These are phyloP conservation scores for Pholiota conissans DNA, from an alignment of 768 basidiomycete species.

Conservation along the genomic window DNA sequence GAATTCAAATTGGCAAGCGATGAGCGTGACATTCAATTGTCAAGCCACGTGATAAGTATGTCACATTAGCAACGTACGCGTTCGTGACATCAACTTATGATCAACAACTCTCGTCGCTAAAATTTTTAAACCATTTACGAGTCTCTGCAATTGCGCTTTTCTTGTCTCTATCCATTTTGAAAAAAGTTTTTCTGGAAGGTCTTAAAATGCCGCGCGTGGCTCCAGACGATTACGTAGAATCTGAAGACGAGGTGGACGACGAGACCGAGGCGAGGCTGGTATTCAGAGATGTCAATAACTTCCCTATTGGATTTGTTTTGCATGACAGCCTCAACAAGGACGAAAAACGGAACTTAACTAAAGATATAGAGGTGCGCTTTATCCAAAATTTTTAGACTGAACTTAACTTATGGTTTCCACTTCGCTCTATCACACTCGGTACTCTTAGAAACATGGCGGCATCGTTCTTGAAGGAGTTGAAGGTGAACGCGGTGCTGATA, in stretches of 20 bases:
- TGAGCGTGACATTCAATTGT: too few species aligned
- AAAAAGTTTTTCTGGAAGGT: background rate
- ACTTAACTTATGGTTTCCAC: background rate
- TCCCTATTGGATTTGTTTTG: constrained; percentile 30
- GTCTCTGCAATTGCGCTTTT: background rate
- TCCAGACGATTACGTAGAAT: background rate
- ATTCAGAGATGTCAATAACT: constrained; percentile 11
- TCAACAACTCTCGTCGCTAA: too few species aligned
- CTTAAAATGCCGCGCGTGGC: background rate
- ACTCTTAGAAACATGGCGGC: constrained; percentile 28
- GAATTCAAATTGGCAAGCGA: too few species aligned
- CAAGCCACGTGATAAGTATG: too few species aligned
- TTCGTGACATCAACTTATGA: too few species aligned
- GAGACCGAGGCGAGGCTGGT: constrained; percentile 11
- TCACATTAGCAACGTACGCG: too few species aligned
- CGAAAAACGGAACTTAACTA: constrained; percentile 18
- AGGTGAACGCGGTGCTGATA: constrained; percentile 19
- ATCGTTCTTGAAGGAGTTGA: constrained; percentile 17
- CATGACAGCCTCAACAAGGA: constrained; percentile 30
- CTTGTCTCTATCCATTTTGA: background rate
- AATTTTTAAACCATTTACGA: too few species aligned
- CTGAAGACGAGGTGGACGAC: background rate
- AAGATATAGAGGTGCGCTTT: constrained; percentile 35
- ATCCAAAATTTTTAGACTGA: background rate
- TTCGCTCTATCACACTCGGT: background rate